Evolutionary conservation across 2,329 filamentous ascomycete genomes (phyloP).

Genomic region (Didymella segeticola): DNA sequence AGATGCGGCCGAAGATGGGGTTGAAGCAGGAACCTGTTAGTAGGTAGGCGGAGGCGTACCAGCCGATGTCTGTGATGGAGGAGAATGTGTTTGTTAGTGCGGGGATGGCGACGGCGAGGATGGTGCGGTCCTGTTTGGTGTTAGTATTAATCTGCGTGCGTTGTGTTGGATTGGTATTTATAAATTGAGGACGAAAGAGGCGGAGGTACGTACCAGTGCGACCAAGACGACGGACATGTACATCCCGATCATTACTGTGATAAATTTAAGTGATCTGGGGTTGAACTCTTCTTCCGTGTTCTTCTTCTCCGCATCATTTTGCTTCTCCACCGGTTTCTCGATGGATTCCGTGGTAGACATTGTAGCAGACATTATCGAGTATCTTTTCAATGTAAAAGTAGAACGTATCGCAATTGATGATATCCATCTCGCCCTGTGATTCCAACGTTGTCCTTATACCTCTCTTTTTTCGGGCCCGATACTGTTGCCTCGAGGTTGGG

Average conservation of each 20-base stretch:
- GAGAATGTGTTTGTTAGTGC: constrained; percentile 37
- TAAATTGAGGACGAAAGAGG: neutral
- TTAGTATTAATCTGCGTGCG: no score
- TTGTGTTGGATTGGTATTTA: neutral
- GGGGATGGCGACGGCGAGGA: constrained; percentile 34
- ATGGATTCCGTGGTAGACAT: neutral
- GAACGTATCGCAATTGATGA: neutral
- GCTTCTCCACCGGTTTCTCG: neutral
- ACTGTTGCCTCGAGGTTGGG: no score
- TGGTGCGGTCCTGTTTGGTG: constrained; percentile 21
- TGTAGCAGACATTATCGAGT: neutral
- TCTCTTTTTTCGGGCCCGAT: no score
- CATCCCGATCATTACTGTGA: constrained; percentile 31
- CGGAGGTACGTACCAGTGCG: constrained; percentile 20
- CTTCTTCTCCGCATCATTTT: constrained; percentile 16
- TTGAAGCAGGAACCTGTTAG: constrained; percentile 56
- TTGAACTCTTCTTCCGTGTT: constrained; percentile 33
- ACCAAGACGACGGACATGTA: constrained; percentile 39
- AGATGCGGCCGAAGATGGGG: constrained; percentile 56
- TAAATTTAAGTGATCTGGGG: constrained; percentile 33
- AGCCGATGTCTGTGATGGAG: constrained; percentile 37
- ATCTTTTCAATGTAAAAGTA: no score
- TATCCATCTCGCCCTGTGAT: no score
- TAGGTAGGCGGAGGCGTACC: constrained; percentile 50
- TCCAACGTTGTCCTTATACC: no score